Base-by-base conservation (phyloP, 164 flowering plant genomes). In the Echeveria elegans region DNA sequence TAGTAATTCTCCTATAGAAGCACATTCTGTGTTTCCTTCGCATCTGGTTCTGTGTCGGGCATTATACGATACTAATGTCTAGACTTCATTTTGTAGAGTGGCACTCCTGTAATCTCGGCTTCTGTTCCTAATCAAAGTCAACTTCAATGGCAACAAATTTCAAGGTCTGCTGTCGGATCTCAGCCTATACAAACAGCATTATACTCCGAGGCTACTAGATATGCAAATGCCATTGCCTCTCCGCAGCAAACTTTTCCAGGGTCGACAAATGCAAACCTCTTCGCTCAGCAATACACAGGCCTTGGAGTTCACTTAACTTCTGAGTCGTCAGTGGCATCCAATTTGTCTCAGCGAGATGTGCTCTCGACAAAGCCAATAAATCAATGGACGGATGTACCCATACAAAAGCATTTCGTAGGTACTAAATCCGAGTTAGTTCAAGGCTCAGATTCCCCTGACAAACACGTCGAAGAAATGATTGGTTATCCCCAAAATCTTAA, bases 341-440 rank as follows among this genome's bases (percentile, higher is more conserved):
- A 16, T 56, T 56, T 56, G 31, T 14, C 61, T 23, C 61, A 28
- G 61, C 32, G 32, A 26, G 32, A 56, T 56, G 18, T 12, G 30
- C 12, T 56, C n/a, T 23, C 61, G 14, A 11, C 32, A 28, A 56
- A 56, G 61, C 32, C 18, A 56, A 29, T 56, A 56, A 56, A 56
- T 28, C 61, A 56, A 56, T 56, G 61, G 61, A 26, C 31, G n/a
- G 61, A 29, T 3, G 61, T 56, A 16, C 61, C 61, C 12, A 56
- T 12, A 26, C 61, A 56, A 56, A 56, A 56, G 32, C 32, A 56
- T 28, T 14, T 19, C 19, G 32, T 18, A 11, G 32, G 32, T 28
- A 14, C 32, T 11, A 28, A 56, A 56, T 12, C 34, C 28, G 61
- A 56, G 61, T 26, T 56, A 5, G 61, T 28, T 56, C 32, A 15